These are phyloP conservation scores for Neotropicomus parvogracilis DNA, from an alignment of 1,284 basidiomycete genomes.

Conservation along the genomic window DNA sequence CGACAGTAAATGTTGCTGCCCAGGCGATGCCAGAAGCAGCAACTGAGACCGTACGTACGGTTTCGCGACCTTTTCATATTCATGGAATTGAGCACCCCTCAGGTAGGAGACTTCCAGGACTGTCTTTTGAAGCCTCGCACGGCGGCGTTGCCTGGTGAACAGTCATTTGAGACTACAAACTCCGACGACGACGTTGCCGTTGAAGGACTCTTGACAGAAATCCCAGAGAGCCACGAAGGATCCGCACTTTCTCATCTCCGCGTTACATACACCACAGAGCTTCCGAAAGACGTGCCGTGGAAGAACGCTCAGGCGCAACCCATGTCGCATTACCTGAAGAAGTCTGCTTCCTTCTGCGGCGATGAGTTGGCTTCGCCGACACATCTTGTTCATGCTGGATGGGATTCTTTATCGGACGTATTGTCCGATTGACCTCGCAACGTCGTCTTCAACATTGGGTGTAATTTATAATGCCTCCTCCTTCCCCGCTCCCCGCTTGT, in stretches of 20 bases:
- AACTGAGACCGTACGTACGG: conserved; percentile 33
- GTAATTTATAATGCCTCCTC: conserved; percentile 29
- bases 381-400: conserved; percentile 53
- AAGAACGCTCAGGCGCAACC: conserved; percentile 39
- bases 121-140: conserved; percentile 28
- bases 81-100: conserved; percentile 28
- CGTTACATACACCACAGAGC: conserved; percentile 35
- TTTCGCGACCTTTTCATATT: conserved; percentile 32
- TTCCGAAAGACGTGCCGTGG: conserved; percentile 39
- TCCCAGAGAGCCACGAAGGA: conserved; percentile 28
- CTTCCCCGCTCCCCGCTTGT: conserved; percentile 8
- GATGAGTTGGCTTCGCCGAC: conserved; percentile 40
- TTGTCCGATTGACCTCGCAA: conserved; percentile 31
- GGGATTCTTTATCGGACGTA: conserved; percentile 53
- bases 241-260: conserved; percentile 36
- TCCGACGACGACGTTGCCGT: conserved; percentile 36
- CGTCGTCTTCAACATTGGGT: conserved; percentile 10
- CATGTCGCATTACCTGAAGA: conserved; percentile 38
- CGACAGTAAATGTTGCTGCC: conserved; percentile 17
- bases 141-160: conserved; percentile 29
- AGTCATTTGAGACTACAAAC: conserved; percentile 35
- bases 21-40: conserved; percentile 28
- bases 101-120: conserved; percentile 32
- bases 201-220: conserved; percentile 36
- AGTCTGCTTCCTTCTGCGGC: conserved; percentile 38